These are phyloP conservation scores for Spirogloea muscicola DNA, from an alignment of 139 green algal species.

Conservation along the genomic window DNA sequence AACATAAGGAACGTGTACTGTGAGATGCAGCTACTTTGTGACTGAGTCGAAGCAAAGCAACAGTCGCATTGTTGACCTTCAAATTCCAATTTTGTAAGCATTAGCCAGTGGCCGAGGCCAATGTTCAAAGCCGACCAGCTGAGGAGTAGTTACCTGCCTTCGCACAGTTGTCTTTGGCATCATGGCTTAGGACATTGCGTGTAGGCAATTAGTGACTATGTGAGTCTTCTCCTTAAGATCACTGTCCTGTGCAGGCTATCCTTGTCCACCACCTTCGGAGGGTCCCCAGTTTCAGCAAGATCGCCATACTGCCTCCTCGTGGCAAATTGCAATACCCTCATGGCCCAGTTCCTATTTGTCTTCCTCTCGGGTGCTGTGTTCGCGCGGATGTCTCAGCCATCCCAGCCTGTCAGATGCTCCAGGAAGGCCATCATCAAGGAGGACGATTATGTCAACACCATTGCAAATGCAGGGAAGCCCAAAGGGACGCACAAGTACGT, in stretches of 20 bases:
- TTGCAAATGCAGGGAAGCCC: background rate
- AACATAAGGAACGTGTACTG: too few relatives aligned
- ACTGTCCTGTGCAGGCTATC: conserved; percentile 29
- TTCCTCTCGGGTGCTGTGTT: conserved; percentile 36
- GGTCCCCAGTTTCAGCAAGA: conserved; percentile 23
- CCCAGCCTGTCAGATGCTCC: conserved; percentile 28
- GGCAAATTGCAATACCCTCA: conserved; percentile 35
- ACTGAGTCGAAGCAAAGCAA: too few relatives aligned
- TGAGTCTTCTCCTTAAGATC: too few relatives aligned
- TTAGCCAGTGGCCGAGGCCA: too few relatives aligned
- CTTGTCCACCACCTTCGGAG: conserved; percentile 39
- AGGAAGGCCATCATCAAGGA: conserved; percentile 27
- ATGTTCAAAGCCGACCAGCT: too few relatives aligned
- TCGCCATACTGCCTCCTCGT: conserved; percentile 29
- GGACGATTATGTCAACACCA: conserved; percentile 3
- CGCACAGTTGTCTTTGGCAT: too few relatives aligned
- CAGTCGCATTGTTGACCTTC: too few relatives aligned
- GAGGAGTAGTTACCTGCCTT: too few relatives aligned
- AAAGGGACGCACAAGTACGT: background rate
- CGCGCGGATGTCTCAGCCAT: conserved; percentile 32
- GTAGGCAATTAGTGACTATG: too few relatives aligned
- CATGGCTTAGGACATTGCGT: too few relatives aligned
- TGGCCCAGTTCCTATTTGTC: conserved; percentile 41
- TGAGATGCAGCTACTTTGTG: too few relatives aligned
- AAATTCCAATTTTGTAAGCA: too few relatives aligned